Percentiles rank a stretch among this genome's conserved stretches.
phyloP scores from a whole-genome alignment of 495 filamentous ascomycete species.

The Penicillium parvum region DNA sequence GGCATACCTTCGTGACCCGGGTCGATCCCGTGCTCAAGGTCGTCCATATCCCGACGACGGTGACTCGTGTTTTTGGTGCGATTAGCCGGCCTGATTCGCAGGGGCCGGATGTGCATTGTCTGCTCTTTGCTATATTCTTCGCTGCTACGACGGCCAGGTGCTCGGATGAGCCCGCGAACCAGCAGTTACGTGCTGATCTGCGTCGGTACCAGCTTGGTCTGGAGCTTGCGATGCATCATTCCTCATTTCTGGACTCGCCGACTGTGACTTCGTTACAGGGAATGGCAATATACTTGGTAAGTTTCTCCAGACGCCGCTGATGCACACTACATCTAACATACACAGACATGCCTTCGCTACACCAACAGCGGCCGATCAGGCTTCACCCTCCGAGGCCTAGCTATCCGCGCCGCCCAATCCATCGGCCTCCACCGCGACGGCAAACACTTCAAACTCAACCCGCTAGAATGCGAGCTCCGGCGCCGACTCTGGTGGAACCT shows the following conservation, averaged over 20 bases:
- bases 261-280: slow-evolving; percentile 34
- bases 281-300: slow-evolving; percentile 32
- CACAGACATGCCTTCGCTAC: slow-evolving; percentile 40
- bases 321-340: neutral
- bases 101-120: slow-evolving; percentile 29
- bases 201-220: slow-evolving; percentile 30
- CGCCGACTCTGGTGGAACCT: slow-evolving; percentile 44
- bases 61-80: slow-evolving; percentile 32
- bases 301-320: neutral
- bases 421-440: slow-evolving; percentile 48
- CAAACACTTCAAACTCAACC: slow-evolving; percentile 32
- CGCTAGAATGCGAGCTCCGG: slow-evolving; percentile 40
- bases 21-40: slow-evolving; percentile 42
- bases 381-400: slow-evolving; percentile 41
- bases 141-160: slow-evolving; percentile 33
- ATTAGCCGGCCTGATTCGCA: slow-evolving; percentile 31
- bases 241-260: slow-evolving; percentile 30
- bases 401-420: slow-evolving; percentile 45
- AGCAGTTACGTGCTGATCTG: slow-evolving; percentile 24
- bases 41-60: slow-evolving; percentile 39
- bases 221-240: slow-evolving; percentile 24
- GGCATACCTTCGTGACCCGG: slow-evolving; percentile 26
- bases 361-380: slow-evolving; percentile 41
- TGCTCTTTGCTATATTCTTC: slow-evolving; percentile 46
- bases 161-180: slow-evolving; percentile 24